These are phyloP conservation scores for Podosphaera fusca DNA, from an alignment of 2,329 filamentous ascomycete species.

Conservation along the genomic window DNA sequence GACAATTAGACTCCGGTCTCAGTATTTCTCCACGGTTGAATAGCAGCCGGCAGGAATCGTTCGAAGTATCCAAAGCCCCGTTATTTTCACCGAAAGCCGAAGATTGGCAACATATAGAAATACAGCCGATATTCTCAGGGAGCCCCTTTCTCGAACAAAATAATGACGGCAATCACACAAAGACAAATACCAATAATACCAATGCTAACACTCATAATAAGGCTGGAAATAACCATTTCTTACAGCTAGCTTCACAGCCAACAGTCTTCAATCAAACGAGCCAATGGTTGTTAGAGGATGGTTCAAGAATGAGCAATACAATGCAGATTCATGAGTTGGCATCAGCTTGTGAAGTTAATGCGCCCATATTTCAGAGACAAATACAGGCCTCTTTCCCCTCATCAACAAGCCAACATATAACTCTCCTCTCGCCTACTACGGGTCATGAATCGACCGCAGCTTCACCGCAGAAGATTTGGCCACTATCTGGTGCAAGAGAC, in stretches of 20 bases:
- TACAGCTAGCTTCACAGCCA: slow-evolving; percentile 33
- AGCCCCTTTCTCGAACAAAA: slow-evolving; percentile 34
- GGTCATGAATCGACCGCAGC: slow-evolving; percentile 26
- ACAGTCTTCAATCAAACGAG: slow-evolving; percentile 14
- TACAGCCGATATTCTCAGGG: slow-evolving; percentile 41
- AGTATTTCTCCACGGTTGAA: slow-evolving; percentile 40
- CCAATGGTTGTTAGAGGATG: slow-evolving; percentile 19
- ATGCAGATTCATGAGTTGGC: slow-evolving; percentile 33
- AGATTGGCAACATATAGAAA: slow-evolving; percentile 39
- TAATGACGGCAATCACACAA: slow-evolving; percentile 19
- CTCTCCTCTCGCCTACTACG: slow-evolving; percentile 29
- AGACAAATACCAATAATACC: neutral
- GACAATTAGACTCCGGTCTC: slow-evolving; percentile 33
- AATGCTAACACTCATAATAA: neutral
- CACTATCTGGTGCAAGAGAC: slow-evolving; percentile 24
- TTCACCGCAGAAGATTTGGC: slow-evolving; percentile 38
- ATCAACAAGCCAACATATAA: slow-evolving; percentile 24
- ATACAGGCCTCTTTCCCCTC: slow-evolving; percentile 34
- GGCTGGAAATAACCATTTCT: slow-evolving; percentile 35
- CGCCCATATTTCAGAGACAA: slow-evolving; percentile 26
- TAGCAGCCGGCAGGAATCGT: slow-evolving; percentile 39
- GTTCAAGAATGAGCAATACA: slow-evolving; percentile 51
- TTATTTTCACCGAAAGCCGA: slow-evolving; percentile 44
- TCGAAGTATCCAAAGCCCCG: slow-evolving; percentile 30
- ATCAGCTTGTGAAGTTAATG: slow-evolving; percentile 28